phyloP scores from a whole-genome alignment of 2,329 filamentous ascomycete genomes.

The Stemphylium lycopersici region DNA sequence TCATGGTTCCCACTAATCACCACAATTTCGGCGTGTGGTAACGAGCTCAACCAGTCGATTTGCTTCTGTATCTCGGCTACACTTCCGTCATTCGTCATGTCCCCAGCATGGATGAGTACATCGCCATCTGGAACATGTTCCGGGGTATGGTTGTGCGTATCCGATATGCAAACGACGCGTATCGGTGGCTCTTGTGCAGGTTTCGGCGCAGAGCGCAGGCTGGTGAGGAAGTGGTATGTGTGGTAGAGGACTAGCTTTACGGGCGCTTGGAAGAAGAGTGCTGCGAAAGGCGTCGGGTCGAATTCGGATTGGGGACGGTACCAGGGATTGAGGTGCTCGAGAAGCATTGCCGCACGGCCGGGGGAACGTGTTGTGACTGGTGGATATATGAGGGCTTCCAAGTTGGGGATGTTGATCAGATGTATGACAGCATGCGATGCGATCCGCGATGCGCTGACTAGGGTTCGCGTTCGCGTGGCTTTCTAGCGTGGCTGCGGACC shows the following conservation, averaged over 20 bases:
- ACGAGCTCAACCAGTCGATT: slow-evolving; percentile 77
- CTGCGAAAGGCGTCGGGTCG: slow-evolving; percentile 59
- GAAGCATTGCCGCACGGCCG: slow-evolving; percentile 31
- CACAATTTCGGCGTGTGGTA: slow-evolving; percentile 81
- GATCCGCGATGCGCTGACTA: background rate
- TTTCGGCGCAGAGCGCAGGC: slow-evolving; percentile 69
- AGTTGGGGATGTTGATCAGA: slow-evolving; percentile 7
- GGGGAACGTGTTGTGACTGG: background rate
- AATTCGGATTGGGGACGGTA: slow-evolving; percentile 41
- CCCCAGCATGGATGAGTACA: slow-evolving; percentile 87
- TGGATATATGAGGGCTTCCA: background rate
- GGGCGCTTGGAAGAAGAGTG: slow-evolving; percentile 70
- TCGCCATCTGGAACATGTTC: slow-evolving; percentile 74
- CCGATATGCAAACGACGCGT: slow-evolving; percentile 84
- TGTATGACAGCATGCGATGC: slow-evolving; percentile 2
- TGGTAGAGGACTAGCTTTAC: slow-evolving; percentile 67
- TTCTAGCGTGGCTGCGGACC: slow-evolving; percentile 16
- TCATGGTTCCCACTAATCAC: slow-evolving; percentile 90
- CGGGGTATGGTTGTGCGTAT: slow-evolving; percentile 75
- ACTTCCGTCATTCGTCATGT: slow-evolving; percentile 77
- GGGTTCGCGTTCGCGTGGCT: slow-evolving; percentile 8
- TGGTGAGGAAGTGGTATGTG: slow-evolving; percentile 68
- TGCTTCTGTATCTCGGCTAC: slow-evolving; percentile 77
- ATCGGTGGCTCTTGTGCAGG: slow-evolving; percentile 65
- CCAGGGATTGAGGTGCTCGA: slow-evolving; percentile 37